phyloP scores from a whole-genome alignment of 371 early-diverging fungal genomes.

The Actinomucor elegans region DNA sequence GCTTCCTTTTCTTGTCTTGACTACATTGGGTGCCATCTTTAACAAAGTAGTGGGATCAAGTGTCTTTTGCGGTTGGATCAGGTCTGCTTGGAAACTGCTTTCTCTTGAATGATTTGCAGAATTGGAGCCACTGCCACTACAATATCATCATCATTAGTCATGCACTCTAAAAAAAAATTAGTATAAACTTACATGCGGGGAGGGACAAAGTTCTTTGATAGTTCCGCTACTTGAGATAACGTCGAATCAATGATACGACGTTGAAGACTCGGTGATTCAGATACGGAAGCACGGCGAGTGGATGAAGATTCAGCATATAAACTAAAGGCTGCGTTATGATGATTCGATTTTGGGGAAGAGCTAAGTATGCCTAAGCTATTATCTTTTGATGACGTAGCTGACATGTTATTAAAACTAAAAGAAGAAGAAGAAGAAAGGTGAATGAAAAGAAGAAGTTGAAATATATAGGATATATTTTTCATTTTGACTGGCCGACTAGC shows the following conservation, averaged over 20 bases:
- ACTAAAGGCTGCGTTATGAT: slow-evolving; percentile 14
- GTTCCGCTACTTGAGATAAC: neutral
- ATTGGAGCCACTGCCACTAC: slow-evolving; percentile 3
- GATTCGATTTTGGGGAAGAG: slow-evolving; percentile 12
- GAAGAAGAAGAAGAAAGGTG: slow-evolving; percentile 1
- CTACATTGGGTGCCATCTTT: slow-evolving; percentile 36
- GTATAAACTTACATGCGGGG: slow-evolving; percentile 18
- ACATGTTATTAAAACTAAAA: neutral
- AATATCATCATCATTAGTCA: neutral
- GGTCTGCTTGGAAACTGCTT: slow-evolving; percentile 10
- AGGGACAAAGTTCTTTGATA: slow-evolving; percentile 25
- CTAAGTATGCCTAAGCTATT: neutral
- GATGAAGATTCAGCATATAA: slow-evolving; percentile 29
- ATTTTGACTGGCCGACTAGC: neutral
- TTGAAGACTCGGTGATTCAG: slow-evolving; percentile 16
- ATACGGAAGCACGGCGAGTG: slow-evolving; percentile 14
- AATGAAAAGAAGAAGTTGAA: neutral
- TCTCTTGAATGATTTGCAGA: slow-evolving; percentile 18
- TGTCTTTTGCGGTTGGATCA: neutral
- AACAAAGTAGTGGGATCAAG: slow-evolving; percentile 27
- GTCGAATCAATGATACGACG: slow-evolving; percentile 13
- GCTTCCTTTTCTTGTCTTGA: slow-evolving; percentile 51
- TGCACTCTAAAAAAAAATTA: neutral
- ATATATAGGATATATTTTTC: neutral
- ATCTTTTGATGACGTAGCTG: neutral